Percentiles rank a stretch among this genome's conserved stretches.
phyloP scores from a whole-genome alignment of 306 rosid genomes.

The Cicer yamashitae region DNA sequence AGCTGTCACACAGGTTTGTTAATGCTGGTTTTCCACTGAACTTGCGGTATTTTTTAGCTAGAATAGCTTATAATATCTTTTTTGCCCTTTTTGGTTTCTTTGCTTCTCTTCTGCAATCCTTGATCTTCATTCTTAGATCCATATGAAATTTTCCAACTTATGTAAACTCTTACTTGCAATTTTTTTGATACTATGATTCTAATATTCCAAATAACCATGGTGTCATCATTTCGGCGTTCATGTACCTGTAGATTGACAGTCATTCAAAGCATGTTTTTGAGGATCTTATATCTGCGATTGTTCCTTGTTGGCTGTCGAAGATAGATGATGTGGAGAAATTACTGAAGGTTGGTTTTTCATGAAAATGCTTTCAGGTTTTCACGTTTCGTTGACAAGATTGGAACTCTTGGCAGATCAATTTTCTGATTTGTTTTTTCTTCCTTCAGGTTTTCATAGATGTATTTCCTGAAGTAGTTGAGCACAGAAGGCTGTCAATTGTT shows the following conservation, averaged over 20 bases:
- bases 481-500: slow-evolving; percentile 71
- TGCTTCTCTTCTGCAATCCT: neutral
- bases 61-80: neutral
- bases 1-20: slow-evolving; percentile 75
- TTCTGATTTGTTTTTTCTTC: slow-evolving; percentile 42
- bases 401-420: slow-evolving; percentile 26
- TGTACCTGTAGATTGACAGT: slow-evolving; percentile 67
- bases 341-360: slow-evolving; percentile 66
- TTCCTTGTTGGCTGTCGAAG: slow-evolving; percentile 91
- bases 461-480: slow-evolving; percentile 81
- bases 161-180: neutral
- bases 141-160: slow-evolving; percentile 14
- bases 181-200: neutral
- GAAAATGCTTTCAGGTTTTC: slow-evolving; percentile 18
- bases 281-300: slow-evolving; percentile 78
- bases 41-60: neutral
- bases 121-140: slow-evolving; percentile 25
- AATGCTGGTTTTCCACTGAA: slow-evolving; percentile 32
- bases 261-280: slow-evolving; percentile 82
- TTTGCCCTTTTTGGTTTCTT: neutral
- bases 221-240: slow-evolving; percentile 33
- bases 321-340: slow-evolving; percentile 66
- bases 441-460: slow-evolving; percentile 70
- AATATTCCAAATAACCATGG: neutral
- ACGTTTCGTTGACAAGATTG: slow-evolving; percentile 13